phyloP scores from a whole-genome alignment of 352 stramenopile genomes.

The Thalassiosira ordinaria region DNA sequence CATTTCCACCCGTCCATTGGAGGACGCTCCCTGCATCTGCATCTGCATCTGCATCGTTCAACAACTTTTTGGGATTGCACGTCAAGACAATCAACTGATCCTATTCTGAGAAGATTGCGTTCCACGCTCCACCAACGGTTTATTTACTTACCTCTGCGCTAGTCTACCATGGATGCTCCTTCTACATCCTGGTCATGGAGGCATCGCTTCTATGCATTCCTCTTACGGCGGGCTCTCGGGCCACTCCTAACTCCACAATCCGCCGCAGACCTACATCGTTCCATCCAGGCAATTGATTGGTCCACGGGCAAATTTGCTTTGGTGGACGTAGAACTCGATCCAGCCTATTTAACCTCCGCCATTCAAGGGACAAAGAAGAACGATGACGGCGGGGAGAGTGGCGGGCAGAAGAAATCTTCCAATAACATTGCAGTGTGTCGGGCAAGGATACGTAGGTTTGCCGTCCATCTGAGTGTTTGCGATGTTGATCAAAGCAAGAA shows the following conservation, averaged over 20 bases:
- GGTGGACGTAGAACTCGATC: constrained; percentile 69
- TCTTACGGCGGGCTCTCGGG: constrained; percentile 70
- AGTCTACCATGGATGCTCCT: not conserved
- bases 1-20: too few species aligned
- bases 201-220: constrained; percentile 74
- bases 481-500: constrained; percentile 11
- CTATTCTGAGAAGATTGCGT: too few species aligned
- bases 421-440: constrained; percentile 16
- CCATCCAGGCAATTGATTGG: constrained; percentile 72
- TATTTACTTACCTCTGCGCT: too few species aligned
- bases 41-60: too few species aligned
- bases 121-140: too few species aligned
- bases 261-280: constrained; percentile 61
- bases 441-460: constrained; percentile 19
- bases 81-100: too few species aligned
- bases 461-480: constrained; percentile 31
- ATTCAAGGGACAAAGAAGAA: constrained; percentile 13
- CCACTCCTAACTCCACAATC: constrained; percentile 67
- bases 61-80: too few species aligned
- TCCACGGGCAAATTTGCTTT: constrained; percentile 70
- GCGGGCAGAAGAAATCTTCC: not conserved
- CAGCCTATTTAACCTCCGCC: constrained; percentile 53
- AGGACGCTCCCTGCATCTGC: too few species aligned
- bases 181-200: constrained; percentile 60
- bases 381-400: not conserved